Base-by-base conservation (phyloP, 257 asterid genomes). In the Fraxinus excelsior region DNA sequence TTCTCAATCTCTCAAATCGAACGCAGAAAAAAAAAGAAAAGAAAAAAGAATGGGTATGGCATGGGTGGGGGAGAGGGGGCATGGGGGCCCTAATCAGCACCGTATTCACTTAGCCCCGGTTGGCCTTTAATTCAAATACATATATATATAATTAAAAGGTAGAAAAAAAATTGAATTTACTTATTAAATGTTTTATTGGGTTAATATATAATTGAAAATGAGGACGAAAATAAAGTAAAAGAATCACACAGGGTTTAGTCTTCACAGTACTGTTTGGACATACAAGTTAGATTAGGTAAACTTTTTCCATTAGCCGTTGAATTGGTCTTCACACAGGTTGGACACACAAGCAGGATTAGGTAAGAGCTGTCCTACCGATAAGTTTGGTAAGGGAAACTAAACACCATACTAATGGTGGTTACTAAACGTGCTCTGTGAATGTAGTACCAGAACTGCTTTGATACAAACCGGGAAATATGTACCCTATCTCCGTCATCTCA, bases 1-100 rank as follows among this genome's bases (percentile, higher is more conserved):
- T 83, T 79, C 70, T 67, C 72, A 53, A 80, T 66, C 42, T 37
- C 42, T 37, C 42, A 37, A 37, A 37, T 37, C 42, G 12, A 7
- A 8, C 8, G 42, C 42, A 8, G 12, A 37, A 8, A 37, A 37
- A 71, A 11, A 12, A 13, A 10, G 0, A 2, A 3, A 11, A 1
- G 1, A 4, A 44, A 44, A 13, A 3, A 42, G 26, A n/a, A 8
- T 56, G 66, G 65, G 66, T 81, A 83, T 80, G 87, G 87, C 88
- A 84, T 87, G 96, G 85, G 60, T 79, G 87, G 87, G 87, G 83
- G 85, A 93, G n/a, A n/a, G n/a, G n/a, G n/a, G n/a, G n/a, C n/a
- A n/a, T n/a, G n/a, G 86, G 84, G 60, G 79, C 67, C 73, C 65
- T 81, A 81, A 86, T 88, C 78, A 87, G 84, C 86, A 76, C 46